These are phyloP conservation scores for Berberis vulgaris DNA, from an alignment of 164 flowering plant species.

Conservation along the genomic window DNA sequence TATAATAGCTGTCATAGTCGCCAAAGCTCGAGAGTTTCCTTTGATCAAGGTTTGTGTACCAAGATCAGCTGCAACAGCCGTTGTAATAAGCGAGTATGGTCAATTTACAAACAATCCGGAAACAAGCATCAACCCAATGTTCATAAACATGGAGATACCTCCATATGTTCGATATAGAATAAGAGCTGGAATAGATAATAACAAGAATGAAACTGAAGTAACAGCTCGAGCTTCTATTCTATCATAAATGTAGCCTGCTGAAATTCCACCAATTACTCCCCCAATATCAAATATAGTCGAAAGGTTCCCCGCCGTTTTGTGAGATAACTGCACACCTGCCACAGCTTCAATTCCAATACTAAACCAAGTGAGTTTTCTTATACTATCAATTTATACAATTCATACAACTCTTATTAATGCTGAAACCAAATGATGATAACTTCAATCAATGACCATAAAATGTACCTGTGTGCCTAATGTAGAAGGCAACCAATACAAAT, in stretches of 20 bases:
- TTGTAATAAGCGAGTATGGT: slow-evolving; percentile 88
- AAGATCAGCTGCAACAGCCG: slow-evolving; percentile 96
- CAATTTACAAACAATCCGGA: slow-evolving; percentile 88
- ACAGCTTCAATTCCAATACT: slow-evolving; percentile 52
- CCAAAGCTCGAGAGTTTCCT: slow-evolving; percentile 86
- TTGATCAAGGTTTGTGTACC: slow-evolving; percentile 60
- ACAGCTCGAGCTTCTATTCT: slow-evolving; percentile 79
- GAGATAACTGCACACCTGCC: slow-evolving; percentile 80
- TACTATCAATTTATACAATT: background rate
- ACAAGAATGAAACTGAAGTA: slow-evolving; percentile 60
- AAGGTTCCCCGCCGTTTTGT: slow-evolving; percentile 78
- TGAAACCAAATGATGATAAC: background rate
- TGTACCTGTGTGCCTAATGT: slow-evolving; percentile 88
- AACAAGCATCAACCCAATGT: slow-evolving; percentile 62
- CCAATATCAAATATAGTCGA: slow-evolving; percentile 89
- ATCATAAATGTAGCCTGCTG: slow-evolving; percentile 79
- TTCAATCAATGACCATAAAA: background rate
- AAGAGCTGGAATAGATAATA: slow-evolving; percentile 76
- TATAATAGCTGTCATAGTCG: slow-evolving; percentile 96
- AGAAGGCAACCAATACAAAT: slow-evolving; percentile 88
- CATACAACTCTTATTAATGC: background rate
- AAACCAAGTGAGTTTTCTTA: background rate
- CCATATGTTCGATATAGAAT: slow-evolving; percentile 66
- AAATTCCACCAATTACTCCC: slow-evolving; percentile 87
- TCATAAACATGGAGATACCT: slow-evolving; percentile 51